A percentile compares a stretch with the other conserved stretches of the same genome.
phyloP scores from a whole-genome alignment of 371 early-diverging fungal species.

The Rhizopus delemar region DNA sequence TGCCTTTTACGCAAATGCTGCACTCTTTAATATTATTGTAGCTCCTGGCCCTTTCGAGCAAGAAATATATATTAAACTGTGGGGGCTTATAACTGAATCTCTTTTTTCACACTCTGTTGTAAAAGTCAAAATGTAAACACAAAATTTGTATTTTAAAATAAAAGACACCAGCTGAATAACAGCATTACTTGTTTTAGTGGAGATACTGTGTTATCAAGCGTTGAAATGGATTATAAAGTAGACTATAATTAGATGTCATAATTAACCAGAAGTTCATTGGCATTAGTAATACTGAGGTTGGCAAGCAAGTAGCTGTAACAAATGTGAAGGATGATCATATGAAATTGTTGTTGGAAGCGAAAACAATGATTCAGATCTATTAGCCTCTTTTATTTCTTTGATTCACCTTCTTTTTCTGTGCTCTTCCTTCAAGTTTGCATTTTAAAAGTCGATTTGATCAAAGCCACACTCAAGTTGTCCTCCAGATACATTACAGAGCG shows the following conservation, averaged over 20 bases:
- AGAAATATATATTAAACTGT: conserved; percentile 2
- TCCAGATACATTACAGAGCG: not conserved
- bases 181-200: conserved; percentile 5
- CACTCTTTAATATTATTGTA: not conserved
- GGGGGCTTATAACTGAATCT: conserved; percentile 7
- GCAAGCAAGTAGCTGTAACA: not conserved
- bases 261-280: conserved; percentile 4
- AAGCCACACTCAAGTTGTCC: not conserved
- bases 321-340: conserved; percentile 11
- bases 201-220: not conserved
- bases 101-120: not conserved
- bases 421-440: not conserved
- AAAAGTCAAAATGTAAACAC: conserved; percentile 1
- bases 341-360: conserved; percentile 8
- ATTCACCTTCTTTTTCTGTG: conserved; percentile 6
- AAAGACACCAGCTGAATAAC: not conserved
- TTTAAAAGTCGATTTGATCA: conserved; percentile 2
- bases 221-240: not conserved
- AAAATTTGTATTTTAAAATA: not conserved
- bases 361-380: conserved; percentile 1
- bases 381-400: not conserved
- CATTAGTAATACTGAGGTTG: conserved; percentile 2
- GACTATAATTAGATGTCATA: conserved; percentile 1
- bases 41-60: not conserved
- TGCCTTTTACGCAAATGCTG: conserved; percentile 3